Percentiles rank a stretch among this genome's conserved stretches.
phyloP scores from a whole-genome alignment of 306 rosid species.

The Pyrus communis region DNA sequence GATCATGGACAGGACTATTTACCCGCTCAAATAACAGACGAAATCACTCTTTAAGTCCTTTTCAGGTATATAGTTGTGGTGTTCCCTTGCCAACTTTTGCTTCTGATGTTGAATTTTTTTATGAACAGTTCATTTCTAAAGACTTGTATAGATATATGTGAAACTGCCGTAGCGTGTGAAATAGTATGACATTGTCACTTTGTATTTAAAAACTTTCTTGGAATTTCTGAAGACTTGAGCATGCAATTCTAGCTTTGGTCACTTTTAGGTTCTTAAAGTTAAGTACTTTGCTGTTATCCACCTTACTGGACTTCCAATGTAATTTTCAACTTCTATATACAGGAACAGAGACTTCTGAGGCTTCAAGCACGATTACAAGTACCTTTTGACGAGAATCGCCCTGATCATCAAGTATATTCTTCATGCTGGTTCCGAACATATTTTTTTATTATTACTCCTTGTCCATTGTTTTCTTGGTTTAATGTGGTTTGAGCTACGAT shows the following conservation, averaged over 20 bases:
- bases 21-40: conserved; percentile 41
- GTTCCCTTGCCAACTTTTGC: conserved; percentile 7
- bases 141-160: neutral
- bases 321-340: conserved; percentile 3
- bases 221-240: neutral
- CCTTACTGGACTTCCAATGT: neutral
- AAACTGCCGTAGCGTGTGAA: neutral
- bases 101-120: neutral
- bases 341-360: conserved; percentile 80
- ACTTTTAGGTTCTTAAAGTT: neutral
- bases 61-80: conserved; percentile 44
- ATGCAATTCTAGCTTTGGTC: neutral
- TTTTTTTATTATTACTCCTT: neutral
- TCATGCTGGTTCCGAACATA: conserved; percentile 9
- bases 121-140: neutral
- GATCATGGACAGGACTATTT: conserved; percentile 90
- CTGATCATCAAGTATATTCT: conserved; percentile 69
- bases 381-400: conserved; percentile 64
- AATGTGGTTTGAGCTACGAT: neutral
- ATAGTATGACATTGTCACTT: neutral
- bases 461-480: neutral
- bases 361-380: conserved; percentile 75
- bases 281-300: neutral
- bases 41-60: conserved; percentile 48
- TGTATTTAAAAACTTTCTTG: neutral